These are phyloP conservation scores for Stagonosporopsis vannaccii DNA, from an alignment of 2,329 filamentous ascomycete genomes.

Conservation along the genomic window DNA sequence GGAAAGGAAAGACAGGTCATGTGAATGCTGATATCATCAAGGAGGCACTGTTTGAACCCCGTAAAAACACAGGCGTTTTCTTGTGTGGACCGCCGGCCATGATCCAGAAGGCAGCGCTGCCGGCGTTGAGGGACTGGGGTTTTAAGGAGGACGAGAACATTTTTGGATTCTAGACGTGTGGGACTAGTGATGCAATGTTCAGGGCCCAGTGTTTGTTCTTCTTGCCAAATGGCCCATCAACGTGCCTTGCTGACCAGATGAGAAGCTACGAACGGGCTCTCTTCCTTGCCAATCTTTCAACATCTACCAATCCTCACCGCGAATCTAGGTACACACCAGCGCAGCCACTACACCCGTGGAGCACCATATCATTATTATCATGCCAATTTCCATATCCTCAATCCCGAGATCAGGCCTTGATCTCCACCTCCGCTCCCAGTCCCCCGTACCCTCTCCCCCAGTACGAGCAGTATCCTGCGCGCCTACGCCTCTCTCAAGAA, in stretches of 20 bases:
- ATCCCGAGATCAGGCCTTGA: background rate
- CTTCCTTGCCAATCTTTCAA: background rate
- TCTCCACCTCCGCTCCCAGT: background rate
- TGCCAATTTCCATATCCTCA: background rate
- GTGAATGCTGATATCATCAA: constrained; percentile 54
- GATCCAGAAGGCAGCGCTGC: constrained; percentile 61
- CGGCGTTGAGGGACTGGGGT: constrained; percentile 56
- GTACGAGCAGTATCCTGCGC: background rate
- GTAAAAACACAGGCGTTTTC: constrained; percentile 53
- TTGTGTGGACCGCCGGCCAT: constrained; percentile 60
- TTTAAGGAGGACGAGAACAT: constrained; percentile 56
- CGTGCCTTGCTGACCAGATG: background rate
- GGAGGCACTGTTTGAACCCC: constrained; percentile 53
- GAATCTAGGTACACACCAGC: background rate
- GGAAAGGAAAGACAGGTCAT: constrained; percentile 57
- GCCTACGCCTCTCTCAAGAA: background rate
- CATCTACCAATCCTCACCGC: background rate
- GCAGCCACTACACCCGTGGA: background rate
- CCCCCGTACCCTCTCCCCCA: background rate
- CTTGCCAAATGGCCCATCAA: background rate
- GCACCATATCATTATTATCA: background rate
- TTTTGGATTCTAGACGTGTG: constrained; percentile 51
- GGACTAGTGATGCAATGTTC: background rate
- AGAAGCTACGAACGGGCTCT: background rate
- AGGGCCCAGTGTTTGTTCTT: background rate